A percentile compares a stretch with the other conserved stretches of the same genome.
Evolutionary conservation across 75 land plant genomes (phyloP).

Genomic region (Gnetum montanum): DNA sequence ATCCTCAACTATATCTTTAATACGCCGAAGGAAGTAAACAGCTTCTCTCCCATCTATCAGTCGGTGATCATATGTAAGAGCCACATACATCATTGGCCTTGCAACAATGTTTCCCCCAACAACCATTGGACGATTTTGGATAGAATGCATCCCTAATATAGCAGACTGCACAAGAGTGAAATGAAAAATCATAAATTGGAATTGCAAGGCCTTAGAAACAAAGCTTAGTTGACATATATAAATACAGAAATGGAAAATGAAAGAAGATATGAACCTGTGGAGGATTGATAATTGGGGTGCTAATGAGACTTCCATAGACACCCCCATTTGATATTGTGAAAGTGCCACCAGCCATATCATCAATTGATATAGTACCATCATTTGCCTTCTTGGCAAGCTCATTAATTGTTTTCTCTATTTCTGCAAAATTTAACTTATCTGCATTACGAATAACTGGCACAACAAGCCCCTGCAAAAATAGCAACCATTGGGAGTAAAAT

Average conservation of each 20-base stretch:
- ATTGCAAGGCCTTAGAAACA: neutral
- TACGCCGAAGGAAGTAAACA: slow-evolving; percentile 83
- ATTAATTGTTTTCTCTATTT: slow-evolving; percentile 83
- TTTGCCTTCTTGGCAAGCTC: slow-evolving; percentile 86
- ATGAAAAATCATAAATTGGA: slow-evolving; percentile 6
- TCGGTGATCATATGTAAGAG: slow-evolving; percentile 89
- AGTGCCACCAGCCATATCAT: slow-evolving; percentile 99
- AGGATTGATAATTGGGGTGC: slow-evolving; percentile 97
- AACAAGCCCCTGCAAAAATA: slow-evolving; percentile 67
- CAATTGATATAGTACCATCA: slow-evolving; percentile 90
- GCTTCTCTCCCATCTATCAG: slow-evolving; percentile 98
- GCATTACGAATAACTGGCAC: slow-evolving; percentile 92
- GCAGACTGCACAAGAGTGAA: slow-evolving; percentile 80
- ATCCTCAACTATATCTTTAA: slow-evolving; percentile 92
- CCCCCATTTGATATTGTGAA: slow-evolving; percentile 99
- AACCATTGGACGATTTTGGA: slow-evolving; percentile 66
- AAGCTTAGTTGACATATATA: neutral
- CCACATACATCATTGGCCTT: slow-evolving; percentile 96
- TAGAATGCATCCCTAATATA: slow-evolving; percentile 91
- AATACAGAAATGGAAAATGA: neutral
- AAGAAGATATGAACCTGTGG: slow-evolving; percentile 57
- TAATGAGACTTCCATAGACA: slow-evolving; percentile 94
- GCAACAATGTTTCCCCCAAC: slow-evolving; percentile 64
- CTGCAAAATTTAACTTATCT: slow-evolving; percentile 84
- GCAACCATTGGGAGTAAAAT: neutral